Evolutionary conservation across 2,329 filamentous ascomycete genomes (phyloP), one percentile per base, ranked within the genome.

Genomic region (Xylariaceae sp.): DNA sequence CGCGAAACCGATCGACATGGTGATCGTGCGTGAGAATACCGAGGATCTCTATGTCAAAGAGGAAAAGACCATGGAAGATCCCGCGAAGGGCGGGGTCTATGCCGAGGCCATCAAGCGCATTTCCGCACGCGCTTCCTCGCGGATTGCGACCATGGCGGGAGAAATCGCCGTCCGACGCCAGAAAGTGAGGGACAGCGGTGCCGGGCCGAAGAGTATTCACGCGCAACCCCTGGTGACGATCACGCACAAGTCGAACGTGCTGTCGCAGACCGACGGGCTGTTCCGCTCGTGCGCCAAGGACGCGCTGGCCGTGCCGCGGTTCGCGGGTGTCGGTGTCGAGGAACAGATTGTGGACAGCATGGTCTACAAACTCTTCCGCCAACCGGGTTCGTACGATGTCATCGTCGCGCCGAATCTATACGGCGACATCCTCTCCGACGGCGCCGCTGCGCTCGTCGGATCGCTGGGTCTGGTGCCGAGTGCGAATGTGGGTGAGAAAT

Each of bases 331-430:
- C 51, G 74, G 75, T 42, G 79, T 96, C 52, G 94, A 97, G 74
- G 94, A 97, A 80, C 94, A 99, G 77, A 99, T 99, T 65, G 92
- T 99, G 60, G 94, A 99, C 75, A 92, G 87, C 59, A 99, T 99
- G 94, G 91, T 97, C 55, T 97, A 97, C 84, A 97, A 97, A 80
- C 87, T 99, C 54, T 97, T 97, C 85, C 89, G 92, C 59, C 90
- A 97, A 74, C 94, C 94, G 43, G 81, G 87, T 68, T 87, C 87
- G 68, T 99, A 97, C 83, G 94, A 99, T 72, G 92, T 97, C 63
- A 95, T 99, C 65, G 94, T 99, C 46, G 94, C 92, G 6, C 94
- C 92, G 50, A 97, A 97, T 76, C 81, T 99, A 58, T 97, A 99
- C 75, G 94, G 94, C 63, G 94, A 99, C 73, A 94, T 99, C 64